Evolutionary conservation across 2,329 filamentous ascomycete genomes (phyloP), one percentile per base, ranked within the genome.

Genomic region (Colletotrichum sp.): DNA sequence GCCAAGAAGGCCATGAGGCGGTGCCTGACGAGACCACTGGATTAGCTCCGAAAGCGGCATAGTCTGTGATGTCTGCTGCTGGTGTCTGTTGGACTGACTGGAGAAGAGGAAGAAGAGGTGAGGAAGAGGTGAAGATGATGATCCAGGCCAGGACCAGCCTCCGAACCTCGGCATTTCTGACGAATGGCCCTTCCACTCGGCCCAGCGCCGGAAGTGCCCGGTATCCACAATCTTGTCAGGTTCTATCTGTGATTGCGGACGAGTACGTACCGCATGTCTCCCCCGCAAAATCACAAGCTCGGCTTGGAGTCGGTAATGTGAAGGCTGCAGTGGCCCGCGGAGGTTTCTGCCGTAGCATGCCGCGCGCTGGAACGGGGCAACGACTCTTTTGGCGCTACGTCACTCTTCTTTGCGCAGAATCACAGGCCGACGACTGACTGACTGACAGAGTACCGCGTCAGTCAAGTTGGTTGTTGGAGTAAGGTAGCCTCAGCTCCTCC

Each of bases 211-310:
- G 74, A 74, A 70, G 71, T 62, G 55, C 36, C 65, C 71, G 71
- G 38, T 36, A 65, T 36, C 64, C 63, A 73, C 70, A 16, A 32
- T 36, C 30, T 24, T 21, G 26, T 32, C 14, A 38, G 36, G 36
- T 38, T 38, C 36, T 3, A 24, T 24, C 21, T 24, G 21, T 24
- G 21, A 38, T 38, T 38, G 36, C 55, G 34, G 38, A 32, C 21
- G 32, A 13, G 16, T 59, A 38, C 36, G 65, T 38, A 56, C 56
- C 43, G 34, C 21, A 62, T 61, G 32, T 71, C 76, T 76, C 78
- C 88, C 88, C 88, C 88, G 87, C 88, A 89, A 86, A 86, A 87
- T 90, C 88, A 90, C 88, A 90, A 90, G 88, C 88, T 90, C 88
- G 87, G 87, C 85, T 87, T 81, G 79, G 81, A 76, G 83, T 89